These are phyloP conservation scores for Pilatotrama ljubarskyi DNA, from an alignment of 768 basidiomycete genomes.

Conservation along the genomic window DNA sequence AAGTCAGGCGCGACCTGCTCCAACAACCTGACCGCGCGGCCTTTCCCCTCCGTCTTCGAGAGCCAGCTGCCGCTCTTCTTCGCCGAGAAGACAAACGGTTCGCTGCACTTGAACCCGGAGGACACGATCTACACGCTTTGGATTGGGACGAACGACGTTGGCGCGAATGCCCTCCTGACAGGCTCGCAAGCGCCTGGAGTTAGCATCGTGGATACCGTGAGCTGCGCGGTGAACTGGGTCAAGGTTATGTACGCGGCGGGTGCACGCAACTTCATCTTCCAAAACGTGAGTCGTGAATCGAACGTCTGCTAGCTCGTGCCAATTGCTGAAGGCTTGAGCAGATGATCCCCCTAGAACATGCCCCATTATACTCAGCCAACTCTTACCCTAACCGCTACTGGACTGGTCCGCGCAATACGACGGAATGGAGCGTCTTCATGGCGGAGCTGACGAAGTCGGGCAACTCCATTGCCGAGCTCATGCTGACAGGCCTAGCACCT, in stretches of 20 bases:
- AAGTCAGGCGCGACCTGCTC: constrained; percentile 66
- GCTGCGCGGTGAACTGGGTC: constrained; percentile 62
- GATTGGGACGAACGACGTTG: constrained; percentile 65
- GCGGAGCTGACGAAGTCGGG: constrained; percentile 32
- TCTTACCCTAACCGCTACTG: constrained; percentile 37
- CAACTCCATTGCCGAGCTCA: constrained; percentile 31
- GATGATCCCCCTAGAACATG: constrained; percentile 38
- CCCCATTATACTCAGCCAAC: constrained; percentile 33
- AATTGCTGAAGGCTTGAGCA: constrained; percentile 11
- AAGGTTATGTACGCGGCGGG: constrained; percentile 55
- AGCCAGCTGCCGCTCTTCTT: constrained; percentile 58
- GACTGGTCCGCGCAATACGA: constrained; percentile 34
- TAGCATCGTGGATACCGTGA: constrained; percentile 57
- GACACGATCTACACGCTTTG: constrained; percentile 66
- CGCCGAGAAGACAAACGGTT: constrained; percentile 41
- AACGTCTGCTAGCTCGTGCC: no score
- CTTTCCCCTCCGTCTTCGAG: constrained; percentile 60
- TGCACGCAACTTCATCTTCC: constrained; percentile 67
- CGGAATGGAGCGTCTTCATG: constrained; percentile 38
- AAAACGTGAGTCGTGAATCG: constrained; percentile 48
- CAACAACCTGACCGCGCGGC: constrained; percentile 57
- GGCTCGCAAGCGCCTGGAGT: constrained; percentile 46
- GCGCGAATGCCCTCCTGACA: constrained; percentile 52
- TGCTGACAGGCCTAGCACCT: constrained; percentile 28
- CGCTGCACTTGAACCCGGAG: constrained; percentile 38